Evolutionary conservation across 331 rosid genomes (phyloP).

Genomic region (Rhamnella rubrinervis): DNA sequence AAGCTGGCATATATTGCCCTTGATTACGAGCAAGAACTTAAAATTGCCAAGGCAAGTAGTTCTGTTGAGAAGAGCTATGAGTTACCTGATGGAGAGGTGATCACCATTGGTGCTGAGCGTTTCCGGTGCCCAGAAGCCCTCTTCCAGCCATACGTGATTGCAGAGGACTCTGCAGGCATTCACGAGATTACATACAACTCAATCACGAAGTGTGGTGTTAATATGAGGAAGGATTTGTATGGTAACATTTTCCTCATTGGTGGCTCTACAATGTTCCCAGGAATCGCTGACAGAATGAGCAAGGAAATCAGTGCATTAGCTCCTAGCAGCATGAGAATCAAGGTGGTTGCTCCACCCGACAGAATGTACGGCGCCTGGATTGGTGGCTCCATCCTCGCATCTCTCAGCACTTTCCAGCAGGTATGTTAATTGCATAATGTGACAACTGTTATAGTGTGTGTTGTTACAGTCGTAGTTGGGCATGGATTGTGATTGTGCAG

Average conservation of each 20-base stretch:
- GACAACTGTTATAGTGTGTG: not conserved
- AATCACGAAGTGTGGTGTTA: slow-evolving; percentile 80
- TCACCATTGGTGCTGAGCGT: slow-evolving; percentile 80
- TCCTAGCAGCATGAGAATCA: slow-evolving; percentile 62
- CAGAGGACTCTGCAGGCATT: slow-evolving; percentile 83
- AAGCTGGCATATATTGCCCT: slow-evolving; percentile 83
- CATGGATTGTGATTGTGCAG: too few relatives aligned
- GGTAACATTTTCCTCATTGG: slow-evolving; percentile 90
- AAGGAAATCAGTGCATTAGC: slow-evolving; percentile 61
- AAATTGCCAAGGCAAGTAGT: slow-evolving; percentile 64
- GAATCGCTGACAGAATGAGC: slow-evolving; percentile 68
- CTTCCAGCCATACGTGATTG: slow-evolving; percentile 92
- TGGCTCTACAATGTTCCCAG: slow-evolving; percentile 76
- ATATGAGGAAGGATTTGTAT: slow-evolving; percentile 81
- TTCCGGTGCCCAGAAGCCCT: slow-evolving; percentile 83
- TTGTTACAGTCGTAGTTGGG: not conserved
- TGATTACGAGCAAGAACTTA: slow-evolving; percentile 82
- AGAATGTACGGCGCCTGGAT: slow-evolving; percentile 65
- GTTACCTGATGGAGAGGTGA: slow-evolving; percentile 79
- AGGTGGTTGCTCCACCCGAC: slow-evolving; percentile 64
- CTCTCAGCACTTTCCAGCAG: slow-evolving; percentile 64
- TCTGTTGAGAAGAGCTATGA: slow-evolving; percentile 78
- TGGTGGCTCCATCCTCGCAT: slow-evolving; percentile 62
- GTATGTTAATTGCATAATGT: slow-evolving; percentile 18
- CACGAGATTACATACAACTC: slow-evolving; percentile 84